Conservation (phyloP, 169 alveolate genomes). For the Blepharisma undulans region DNA sequence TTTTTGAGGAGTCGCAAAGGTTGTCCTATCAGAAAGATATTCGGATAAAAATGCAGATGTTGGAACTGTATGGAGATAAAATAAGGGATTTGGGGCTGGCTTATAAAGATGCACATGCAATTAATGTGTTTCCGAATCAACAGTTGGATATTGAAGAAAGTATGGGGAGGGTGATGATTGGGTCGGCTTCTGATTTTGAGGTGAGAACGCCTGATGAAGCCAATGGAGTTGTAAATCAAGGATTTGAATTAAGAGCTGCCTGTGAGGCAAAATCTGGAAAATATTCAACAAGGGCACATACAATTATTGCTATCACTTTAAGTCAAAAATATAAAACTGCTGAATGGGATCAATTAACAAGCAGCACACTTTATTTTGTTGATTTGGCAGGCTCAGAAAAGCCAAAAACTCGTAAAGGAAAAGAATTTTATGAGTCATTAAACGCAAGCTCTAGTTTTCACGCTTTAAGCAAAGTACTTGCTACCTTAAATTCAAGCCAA, state of each 20-base stretch:
- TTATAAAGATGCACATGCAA: not conserved
- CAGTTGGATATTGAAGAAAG: not conserved
- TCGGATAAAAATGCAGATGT: conserved; percentile 3
- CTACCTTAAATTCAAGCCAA: not conserved
- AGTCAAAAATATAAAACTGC: conserved; percentile 43
- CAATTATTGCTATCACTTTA: conserved; percentile 43
- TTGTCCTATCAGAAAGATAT: conserved; percentile 28
- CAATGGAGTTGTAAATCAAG: not conserved
- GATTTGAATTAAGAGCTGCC: conserved; percentile 3
- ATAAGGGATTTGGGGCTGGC: conserved; percentile 33
- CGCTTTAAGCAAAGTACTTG: conserved; percentile 24
- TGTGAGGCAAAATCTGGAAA: not conserved
- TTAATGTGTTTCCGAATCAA: not conserved
- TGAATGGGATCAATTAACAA: conserved; percentile 41
- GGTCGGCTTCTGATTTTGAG: conserved; percentile 3
- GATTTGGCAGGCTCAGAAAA: conserved; percentile 62
- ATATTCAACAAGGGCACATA: not conserved
- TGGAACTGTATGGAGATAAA: conserved; percentile 40
- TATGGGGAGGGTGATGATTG: not conserved
- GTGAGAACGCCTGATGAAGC: not conserved
- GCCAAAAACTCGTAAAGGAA: conserved; percentile 10
- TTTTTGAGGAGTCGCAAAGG: conserved; percentile 15
- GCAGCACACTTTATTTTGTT: conserved; percentile 42
- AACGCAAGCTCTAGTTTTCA: not conserved
- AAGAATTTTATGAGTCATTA: not conserved